Conservation (phyloP, 305 asterid species). For the Fraxinus platypoda region DNA sequence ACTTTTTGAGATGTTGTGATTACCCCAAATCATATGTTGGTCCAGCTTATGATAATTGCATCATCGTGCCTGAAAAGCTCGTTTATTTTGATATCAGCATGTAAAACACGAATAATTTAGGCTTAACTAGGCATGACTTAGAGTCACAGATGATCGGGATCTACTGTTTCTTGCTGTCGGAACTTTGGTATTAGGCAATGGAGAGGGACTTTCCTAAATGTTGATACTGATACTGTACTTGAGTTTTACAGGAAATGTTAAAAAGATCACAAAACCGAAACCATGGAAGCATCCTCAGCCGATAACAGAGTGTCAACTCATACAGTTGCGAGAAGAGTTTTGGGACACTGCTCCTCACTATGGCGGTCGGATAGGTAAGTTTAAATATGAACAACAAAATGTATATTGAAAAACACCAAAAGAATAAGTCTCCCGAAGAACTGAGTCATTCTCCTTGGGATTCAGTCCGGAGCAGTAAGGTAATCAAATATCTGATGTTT, state of each 20-base stretch:
- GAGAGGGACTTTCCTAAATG: not conserved
- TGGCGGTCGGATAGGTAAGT: constrained; percentile 76
- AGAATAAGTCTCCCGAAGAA: not conserved
- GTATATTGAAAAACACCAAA: not conserved
- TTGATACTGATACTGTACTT: not conserved
- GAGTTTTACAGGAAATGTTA: constrained; percentile 41
- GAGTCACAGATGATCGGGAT: not conserved
- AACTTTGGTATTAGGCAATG: not conserved
- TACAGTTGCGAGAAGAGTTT: constrained; percentile 80
- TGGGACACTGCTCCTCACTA: constrained; percentile 97
- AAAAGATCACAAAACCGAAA: constrained; percentile 66
- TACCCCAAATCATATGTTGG: not conserved
- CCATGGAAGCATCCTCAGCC: constrained; percentile 96
- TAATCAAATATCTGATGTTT: not conserved
- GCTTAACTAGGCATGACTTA: not conserved
- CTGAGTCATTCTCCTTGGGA: not conserved
- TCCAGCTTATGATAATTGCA: not conserved
- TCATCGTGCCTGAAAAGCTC: not conserved
- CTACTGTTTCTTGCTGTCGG: not conserved
- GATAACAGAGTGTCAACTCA: constrained; percentile 70
- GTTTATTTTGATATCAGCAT: not conserved
- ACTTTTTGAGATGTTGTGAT: not conserved
- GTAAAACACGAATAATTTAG: not conserved
- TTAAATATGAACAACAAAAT: not conserved
- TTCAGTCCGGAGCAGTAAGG: not conserved